phyloP scores from a whole-genome alignment of 495 filamentous ascomycete species.

The Bacidia rubella region DNA sequence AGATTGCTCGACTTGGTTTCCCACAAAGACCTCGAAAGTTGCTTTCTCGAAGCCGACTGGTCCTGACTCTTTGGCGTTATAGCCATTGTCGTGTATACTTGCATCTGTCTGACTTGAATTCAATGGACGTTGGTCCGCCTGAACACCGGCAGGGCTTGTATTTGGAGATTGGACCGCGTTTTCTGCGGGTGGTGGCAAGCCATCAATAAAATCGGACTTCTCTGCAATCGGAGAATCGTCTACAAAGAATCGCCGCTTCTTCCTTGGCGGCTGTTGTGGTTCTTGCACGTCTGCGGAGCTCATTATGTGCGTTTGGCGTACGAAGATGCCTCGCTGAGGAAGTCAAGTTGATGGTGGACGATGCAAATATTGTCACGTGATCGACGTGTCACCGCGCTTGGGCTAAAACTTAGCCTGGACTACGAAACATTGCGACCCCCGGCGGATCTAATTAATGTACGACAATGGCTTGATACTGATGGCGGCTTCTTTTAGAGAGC shows the following conservation, averaged over 20 bases:
- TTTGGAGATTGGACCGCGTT: conserved; percentile 8
- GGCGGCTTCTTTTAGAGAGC: too few species aligned
- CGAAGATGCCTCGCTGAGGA: too few species aligned
- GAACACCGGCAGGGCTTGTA: background rate
- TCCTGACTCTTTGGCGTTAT: background rate
- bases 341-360: background rate
- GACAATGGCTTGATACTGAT: too few species aligned
- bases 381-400: too few species aligned
- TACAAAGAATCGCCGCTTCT: conserved; percentile 71
- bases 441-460: too few species aligned
- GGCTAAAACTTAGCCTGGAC: too few species aligned
- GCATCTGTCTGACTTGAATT: conserved; percentile 8
- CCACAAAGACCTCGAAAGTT: conserved; percentile 57
- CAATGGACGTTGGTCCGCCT: conserved; percentile 1
- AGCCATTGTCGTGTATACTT: background rate
- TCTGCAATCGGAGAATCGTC: conserved; percentile 36
- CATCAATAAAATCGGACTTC: conserved; percentile 6
- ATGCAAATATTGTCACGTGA: background rate
- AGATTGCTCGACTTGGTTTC: conserved; percentile 43
- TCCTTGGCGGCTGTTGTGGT: conserved; percentile 34
- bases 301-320: conserved; percentile 31
- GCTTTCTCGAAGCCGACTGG: conserved; percentile 47
- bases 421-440: too few species aligned
- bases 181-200: background rate
- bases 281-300: conserved; percentile 39